Evolutionary conservation across 176 grass and related monocot genomes (phyloP).

Genomic region (Thinopyrum elongatum): DNA sequence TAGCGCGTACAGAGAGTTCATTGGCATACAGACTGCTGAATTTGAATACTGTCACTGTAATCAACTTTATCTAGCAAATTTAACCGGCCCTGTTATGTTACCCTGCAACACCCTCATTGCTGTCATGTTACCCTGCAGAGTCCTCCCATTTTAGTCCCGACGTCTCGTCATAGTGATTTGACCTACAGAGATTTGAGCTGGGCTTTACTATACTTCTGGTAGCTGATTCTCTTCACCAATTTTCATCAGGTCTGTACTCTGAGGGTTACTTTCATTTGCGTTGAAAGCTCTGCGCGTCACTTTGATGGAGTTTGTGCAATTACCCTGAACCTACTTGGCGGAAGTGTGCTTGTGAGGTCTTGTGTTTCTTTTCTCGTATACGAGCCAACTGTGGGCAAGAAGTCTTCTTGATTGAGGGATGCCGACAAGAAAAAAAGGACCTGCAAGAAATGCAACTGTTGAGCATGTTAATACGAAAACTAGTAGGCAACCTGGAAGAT

Average conservation of each 20-base stretch:
- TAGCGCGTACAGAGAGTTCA: background rate
- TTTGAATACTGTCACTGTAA: background rate
- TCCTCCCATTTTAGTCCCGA: background rate
- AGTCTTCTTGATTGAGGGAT: constrained; percentile 44
- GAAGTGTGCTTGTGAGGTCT: background rate
- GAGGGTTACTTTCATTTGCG: background rate
- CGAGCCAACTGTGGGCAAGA: background rate
- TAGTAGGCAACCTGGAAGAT: constrained; percentile 50
- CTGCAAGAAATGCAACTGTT: constrained; percentile 51
- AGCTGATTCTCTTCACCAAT: background rate
- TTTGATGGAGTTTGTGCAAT: background rate
- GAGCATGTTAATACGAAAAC: constrained; percentile 43
- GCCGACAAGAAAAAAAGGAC: constrained; percentile 74
- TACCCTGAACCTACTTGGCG: background rate
- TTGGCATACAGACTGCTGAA: background rate
- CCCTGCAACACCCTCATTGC: background rate
- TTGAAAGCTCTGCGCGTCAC: background rate
- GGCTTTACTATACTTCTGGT: background rate
- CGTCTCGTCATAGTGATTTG: background rate
- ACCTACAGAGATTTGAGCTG: background rate
- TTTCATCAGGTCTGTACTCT: background rate
- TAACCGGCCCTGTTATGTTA: background rate
- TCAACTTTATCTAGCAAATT: background rate
- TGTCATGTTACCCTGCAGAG: background rate
- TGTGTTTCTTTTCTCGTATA: background rate